phyloP scores from a whole-genome alignment of 2,329 filamentous ascomycete species.

The Colletotrichum tropicale region DNA sequence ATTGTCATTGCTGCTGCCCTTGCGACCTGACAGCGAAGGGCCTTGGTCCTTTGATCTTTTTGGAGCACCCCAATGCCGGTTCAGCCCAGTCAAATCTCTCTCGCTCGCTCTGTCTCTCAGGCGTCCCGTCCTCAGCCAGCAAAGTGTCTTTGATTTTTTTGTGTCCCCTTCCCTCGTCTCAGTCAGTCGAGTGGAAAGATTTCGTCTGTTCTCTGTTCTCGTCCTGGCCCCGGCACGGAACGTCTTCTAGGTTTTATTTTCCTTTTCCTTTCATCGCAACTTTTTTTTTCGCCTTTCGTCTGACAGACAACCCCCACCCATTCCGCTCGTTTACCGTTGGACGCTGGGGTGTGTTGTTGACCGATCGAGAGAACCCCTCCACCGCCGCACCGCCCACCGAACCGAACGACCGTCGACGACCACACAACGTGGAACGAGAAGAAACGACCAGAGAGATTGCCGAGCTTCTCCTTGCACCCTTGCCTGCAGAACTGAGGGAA shows the following conservation, averaged over 20 bases:
- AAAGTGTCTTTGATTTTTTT: not conserved
- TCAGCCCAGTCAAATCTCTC: not conserved
- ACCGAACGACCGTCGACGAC: not conserved
- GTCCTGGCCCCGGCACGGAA: not conserved
- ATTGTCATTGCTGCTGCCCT: not conserved
- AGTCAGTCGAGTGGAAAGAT: not conserved
- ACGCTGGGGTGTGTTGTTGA: not conserved
- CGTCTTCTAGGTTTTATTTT: not conserved
- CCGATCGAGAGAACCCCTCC: conserved; percentile 8
- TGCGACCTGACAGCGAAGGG: not conserved
- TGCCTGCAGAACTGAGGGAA: not conserved
- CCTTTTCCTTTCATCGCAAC: not conserved
- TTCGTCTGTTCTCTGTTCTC: not conserved
- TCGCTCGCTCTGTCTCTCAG: not conserved
- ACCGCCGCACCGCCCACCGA: not conserved
- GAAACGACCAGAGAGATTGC: not conserved
- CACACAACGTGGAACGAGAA: not conserved
- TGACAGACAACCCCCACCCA: not conserved
- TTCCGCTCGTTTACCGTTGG: conserved; percentile 7
- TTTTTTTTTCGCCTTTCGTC: not conserved
- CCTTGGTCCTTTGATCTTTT: not conserved
- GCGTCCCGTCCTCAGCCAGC: not conserved
- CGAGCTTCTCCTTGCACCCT: not conserved
- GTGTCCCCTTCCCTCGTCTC: not conserved
- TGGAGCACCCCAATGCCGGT: not conserved